Evolutionary conservation across 495 filamentous ascomycete genomes (phyloP), one percentile per base, ranked within the genome.

Genomic region (Elaphomyces granulatus): DNA sequence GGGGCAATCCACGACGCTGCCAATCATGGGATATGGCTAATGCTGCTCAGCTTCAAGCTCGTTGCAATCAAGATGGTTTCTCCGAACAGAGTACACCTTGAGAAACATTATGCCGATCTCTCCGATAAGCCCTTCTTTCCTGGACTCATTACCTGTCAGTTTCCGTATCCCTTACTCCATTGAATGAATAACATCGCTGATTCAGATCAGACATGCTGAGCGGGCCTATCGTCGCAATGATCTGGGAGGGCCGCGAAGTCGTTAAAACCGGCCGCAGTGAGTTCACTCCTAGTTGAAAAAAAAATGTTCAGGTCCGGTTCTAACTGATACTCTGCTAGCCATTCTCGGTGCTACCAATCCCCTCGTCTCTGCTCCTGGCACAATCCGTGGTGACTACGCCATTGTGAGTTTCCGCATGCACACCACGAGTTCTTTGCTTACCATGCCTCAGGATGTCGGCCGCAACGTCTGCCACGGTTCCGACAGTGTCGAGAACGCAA

Each of bases 401-500:
- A 74, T 78, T 40, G 70, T 74, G 61, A 56, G 66, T 28, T 20
- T 10, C n/a, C 9, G 17, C 2, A n/a, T 10, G 7, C 15, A 12
- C 18, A 15, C 9, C 12, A 8, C 36, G 15, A 15, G 30, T 18
- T 23, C 14, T 8, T 23, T 33, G 21, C 41, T 52, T 2, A 45
- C 35, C 42, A 15, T 40, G 33, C n/a, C 9, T 4, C 45, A 80
- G 75, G 83, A 87, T 56, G 83, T 90, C 55, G 90, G 90, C 68
- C 86, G 90, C 60, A 98, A 98, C 74, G 84, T 98, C 67, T 95
- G 90, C 79, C 90, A 98, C 76, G 90, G 90, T 59, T 94, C 86
- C 66, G 90, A 98, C 77, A 76, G 72, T 66, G 87, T 96, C 66
- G 90, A 96, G 76, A 90, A 71, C 70, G 90, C 90, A 65, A 77